phyloP scores from a whole-genome alignment of 1,139 yeast species.

The Zygosaccharomyces sapae region DNA sequence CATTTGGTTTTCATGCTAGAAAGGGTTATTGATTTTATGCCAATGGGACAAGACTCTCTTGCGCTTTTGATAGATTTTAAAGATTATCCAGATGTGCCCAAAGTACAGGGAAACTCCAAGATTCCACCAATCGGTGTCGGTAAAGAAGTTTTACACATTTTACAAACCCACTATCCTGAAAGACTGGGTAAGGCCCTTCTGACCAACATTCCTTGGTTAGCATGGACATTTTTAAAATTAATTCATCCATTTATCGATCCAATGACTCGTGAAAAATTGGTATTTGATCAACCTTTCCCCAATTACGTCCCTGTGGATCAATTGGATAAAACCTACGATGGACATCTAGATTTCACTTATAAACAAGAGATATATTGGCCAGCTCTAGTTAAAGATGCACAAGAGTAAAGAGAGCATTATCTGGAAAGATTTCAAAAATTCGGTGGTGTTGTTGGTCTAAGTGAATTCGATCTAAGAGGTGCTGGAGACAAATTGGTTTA shows the following conservation, averaged over 20 bases:
- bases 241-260: slow-evolving; percentile 96
- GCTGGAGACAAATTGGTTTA: slow-evolving; percentile 43
- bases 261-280: slow-evolving; percentile 83
- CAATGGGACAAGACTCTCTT: slow-evolving; percentile 88
- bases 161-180: slow-evolving; percentile 94
- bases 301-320: slow-evolving; percentile 77
- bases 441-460: slow-evolving; percentile 71
- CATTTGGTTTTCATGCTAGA: slow-evolving; percentile 90
- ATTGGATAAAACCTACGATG: slow-evolving; percentile 80
- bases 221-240: slow-evolving; percentile 81
- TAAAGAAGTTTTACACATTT: slow-evolving; percentile 65
- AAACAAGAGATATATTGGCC: slow-evolving; percentile 80
- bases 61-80: slow-evolving; percentile 89
- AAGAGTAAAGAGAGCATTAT: slow-evolving; percentile 51
- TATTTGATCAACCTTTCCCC: slow-evolving; percentile 82
- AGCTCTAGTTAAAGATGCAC: slow-evolving; percentile 55
- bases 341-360: slow-evolving; percentile 76
- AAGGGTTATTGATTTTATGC: slow-evolving; percentile 87
- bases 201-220: slow-evolving; percentile 90
- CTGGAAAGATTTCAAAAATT: slow-evolving; percentile 58
- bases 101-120: slow-evolving; percentile 51
- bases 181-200: slow-evolving; percentile 85
- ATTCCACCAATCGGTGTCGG: slow-evolving; percentile 81
- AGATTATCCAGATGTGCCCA: slow-evolving; percentile 52
- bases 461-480: slow-evolving; percentile 78